Conservation (phyloP, 352 stramenopile species). For the Phytophthora gonapodyides region DNA sequence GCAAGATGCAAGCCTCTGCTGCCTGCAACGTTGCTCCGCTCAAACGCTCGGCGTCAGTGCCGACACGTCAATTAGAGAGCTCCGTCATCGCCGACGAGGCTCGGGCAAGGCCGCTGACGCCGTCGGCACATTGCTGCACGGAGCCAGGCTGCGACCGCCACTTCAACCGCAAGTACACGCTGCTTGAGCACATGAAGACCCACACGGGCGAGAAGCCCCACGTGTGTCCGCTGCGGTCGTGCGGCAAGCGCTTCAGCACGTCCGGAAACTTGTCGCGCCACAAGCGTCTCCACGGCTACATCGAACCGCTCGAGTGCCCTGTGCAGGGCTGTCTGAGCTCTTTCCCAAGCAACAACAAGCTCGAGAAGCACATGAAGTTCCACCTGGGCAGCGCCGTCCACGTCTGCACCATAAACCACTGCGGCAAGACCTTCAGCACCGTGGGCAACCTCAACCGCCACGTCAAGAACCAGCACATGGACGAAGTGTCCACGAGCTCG, state of each 20-base stretch:
- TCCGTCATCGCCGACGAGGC: neutral
- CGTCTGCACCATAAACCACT: constrained; percentile 47
- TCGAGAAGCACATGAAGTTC: constrained; percentile 65
- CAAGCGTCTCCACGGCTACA: constrained; percentile 53
- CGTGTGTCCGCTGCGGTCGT: constrained; percentile 41
- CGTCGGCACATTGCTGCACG: constrained; percentile 18
- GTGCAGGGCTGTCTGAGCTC: constrained; percentile 43
- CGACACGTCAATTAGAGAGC: constrained; percentile 13
- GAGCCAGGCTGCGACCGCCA: constrained; percentile 33
- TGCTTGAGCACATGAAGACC: constrained; percentile 59
- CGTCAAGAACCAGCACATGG: constrained; percentile 45
- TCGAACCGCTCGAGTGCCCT: constrained; percentile 43
- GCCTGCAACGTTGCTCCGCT: constrained; percentile 8
- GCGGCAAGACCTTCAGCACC: constrained; percentile 65
- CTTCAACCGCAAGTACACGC: constrained; percentile 56
- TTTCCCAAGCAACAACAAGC: constrained; percentile 54
- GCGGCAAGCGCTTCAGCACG: constrained; percentile 58
- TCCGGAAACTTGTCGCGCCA: constrained; percentile 62
- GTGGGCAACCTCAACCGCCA: constrained; percentile 59
- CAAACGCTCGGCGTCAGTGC: constrained; percentile 20
- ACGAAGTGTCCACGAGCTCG: constrained; percentile 13
- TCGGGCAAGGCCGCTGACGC: constrained; percentile 12
- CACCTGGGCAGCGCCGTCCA: constrained; percentile 49
- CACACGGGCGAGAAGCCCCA: constrained; percentile 60
- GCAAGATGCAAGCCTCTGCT: constrained; percentile 15